These are phyloP conservation scores for Suillus fuscotomentosus DNA, from an alignment of 768 basidiomycete species.

Conservation along the genomic window DNA sequence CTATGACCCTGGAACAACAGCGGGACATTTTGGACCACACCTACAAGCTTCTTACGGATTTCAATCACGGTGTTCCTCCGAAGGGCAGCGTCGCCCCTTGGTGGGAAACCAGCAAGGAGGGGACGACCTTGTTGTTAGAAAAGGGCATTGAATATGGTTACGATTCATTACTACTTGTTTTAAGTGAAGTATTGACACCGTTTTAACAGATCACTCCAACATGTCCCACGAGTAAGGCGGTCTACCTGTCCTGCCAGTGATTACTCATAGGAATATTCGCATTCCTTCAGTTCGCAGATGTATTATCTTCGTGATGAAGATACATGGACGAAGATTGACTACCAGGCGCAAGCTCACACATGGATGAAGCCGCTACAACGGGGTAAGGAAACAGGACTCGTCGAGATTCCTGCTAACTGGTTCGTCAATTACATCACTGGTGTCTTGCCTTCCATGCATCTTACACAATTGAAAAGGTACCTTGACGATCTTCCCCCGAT, in stretches of 20 bases:
- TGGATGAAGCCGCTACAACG: constrained; percentile 76
- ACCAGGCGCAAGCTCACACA: constrained; percentile 49
- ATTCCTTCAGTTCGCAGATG: constrained; percentile 48
- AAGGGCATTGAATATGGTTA: constrained; percentile 75
- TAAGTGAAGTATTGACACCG: constrained; percentile 10
- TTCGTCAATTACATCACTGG: constrained; percentile 20
- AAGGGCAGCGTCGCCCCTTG: constrained; percentile 73
- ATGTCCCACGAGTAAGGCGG: constrained; percentile 48
- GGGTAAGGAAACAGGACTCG: constrained; percentile 62
- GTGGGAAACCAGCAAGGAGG: constrained; percentile 78
- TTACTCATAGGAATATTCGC: neutral
- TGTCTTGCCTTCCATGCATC: neutral
- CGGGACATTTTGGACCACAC: constrained; percentile 69
- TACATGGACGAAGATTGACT: constrained; percentile 72
- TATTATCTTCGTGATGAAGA: constrained; percentile 71
- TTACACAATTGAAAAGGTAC: constrained; percentile 39
- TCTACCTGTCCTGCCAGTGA: neutral
- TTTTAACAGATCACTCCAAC: constrained; percentile 51
- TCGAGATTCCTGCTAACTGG: constrained; percentile 73
- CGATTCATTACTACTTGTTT: constrained; percentile 7
- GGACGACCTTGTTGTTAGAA: constrained; percentile 59
- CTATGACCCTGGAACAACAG: constrained; percentile 65
- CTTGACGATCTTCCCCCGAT: constrained; percentile 74
- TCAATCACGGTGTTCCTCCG: constrained; percentile 58
- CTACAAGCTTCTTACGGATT: constrained; percentile 59